Conservation (phyloP, 441 rosid genomes). For the Croton laevigatus region DNA sequence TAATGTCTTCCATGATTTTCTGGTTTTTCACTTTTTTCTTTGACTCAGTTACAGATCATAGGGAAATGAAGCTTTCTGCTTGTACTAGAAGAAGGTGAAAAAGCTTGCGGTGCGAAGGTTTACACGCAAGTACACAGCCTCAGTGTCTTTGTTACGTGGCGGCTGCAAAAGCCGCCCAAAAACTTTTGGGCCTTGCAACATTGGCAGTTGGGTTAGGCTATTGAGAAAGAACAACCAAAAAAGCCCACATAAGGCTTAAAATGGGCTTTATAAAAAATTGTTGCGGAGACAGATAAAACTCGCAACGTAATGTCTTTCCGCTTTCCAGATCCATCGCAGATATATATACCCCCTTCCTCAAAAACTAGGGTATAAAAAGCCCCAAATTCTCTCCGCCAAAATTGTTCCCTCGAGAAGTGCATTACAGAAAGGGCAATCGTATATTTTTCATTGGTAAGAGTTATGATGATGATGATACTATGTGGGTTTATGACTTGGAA, state of each 20-base stretch:
- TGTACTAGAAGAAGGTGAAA: too few relatives aligned
- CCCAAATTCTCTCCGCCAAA: conserved; percentile 60
- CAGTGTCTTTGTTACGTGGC: conserved; percentile 7
- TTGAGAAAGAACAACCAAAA: neutral
- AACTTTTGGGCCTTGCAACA: neutral
- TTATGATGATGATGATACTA: too few relatives aligned
- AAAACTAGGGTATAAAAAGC: conserved; percentile 87
- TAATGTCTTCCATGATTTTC: conserved; percentile 27
- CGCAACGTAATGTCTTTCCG: rapidly evolving
- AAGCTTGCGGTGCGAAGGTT: neutral
- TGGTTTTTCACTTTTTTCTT: neutral
- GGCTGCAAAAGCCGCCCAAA: neutral
- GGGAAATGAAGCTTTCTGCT: too few relatives aligned
- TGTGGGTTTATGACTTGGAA: too few relatives aligned
- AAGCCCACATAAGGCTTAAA: neutral
- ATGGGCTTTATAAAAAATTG: neutral
- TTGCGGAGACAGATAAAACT: neutral
- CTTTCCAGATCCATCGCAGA: conserved; percentile 28
- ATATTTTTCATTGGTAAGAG: too few relatives aligned
- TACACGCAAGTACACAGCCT: conserved; percentile 8
- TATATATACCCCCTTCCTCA: conserved; percentile 69
- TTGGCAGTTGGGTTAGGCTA: neutral
- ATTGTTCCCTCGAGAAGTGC: conserved; percentile 19
- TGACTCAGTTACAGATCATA: too few relatives aligned
- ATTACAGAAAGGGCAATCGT: too few relatives aligned